A percentile compares a stretch with the other conserved stretches of the same genome.
Evolutionary conservation across 306 rosid species (phyloP).

Genomic region (Corylus americana): DNA sequence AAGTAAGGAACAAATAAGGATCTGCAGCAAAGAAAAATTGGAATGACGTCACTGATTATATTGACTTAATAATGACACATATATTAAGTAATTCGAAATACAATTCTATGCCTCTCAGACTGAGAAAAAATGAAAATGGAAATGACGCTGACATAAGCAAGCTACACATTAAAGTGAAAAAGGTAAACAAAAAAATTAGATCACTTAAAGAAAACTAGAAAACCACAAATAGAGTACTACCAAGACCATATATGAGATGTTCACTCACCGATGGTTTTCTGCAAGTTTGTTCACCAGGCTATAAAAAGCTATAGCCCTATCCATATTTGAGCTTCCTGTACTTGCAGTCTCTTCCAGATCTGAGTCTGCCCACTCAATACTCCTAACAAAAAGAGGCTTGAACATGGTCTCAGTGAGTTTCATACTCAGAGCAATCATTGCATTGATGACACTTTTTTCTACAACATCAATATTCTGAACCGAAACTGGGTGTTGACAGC

Average conservation of each 20-base stretch:
- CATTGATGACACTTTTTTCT: constrained; percentile 57
- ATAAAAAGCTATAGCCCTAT: constrained; percentile 84
- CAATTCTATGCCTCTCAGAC: background rate
- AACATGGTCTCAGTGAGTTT: constrained; percentile 92
- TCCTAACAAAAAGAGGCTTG: constrained; percentile 77
- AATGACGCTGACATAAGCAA: background rate
- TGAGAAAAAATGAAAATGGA: background rate
- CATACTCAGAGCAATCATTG: constrained; percentile 65
- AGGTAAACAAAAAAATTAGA: background rate
- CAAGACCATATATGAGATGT: constrained; percentile 3
- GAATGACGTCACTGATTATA: constrained; percentile 5
- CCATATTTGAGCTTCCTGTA: constrained; percentile 42
- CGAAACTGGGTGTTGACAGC: constrained; percentile 60
- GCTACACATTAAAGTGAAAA: background rate
- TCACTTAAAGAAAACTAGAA: constrained; percentile 9
- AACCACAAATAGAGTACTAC: constrained; percentile 12
- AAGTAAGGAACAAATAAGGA: constrained; percentile 93
- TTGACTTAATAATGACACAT: background rate
- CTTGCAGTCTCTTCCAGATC: constrained; percentile 47
- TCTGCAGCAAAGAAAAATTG: constrained; percentile 43
- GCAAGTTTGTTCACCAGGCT: constrained; percentile 79
- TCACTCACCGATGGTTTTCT: constrained; percentile 78
- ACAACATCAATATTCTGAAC: constrained; percentile 59
- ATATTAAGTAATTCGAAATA: background rate
- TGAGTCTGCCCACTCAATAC: constrained; percentile 92